phyloP scores from a whole-genome alignment of 345 rosid species.

The Brassica napus region Da-Ae NC_063445.1:3539001-3539500 shows the following conservation, averaged over 20 bases:
- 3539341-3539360: constrained; percentile 66
- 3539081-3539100: too few species aligned
- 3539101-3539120: too few species aligned
- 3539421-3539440: constrained; percentile 74
- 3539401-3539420: constrained; percentile 73
- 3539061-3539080: too few species aligned
- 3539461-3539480: constrained; percentile 22
- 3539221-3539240: constrained; percentile 65
- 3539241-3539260: constrained; percentile 80
- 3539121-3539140: too few species aligned
- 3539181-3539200: too few species aligned
- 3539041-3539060: too few species aligned
- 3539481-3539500: not conserved
- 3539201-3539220: constrained; percentile 36
- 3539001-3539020: constrained; percentile 8
- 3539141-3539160: too few species aligned
- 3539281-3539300: constrained; percentile 55
- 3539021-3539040: not conserved
- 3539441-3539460: constrained; percentile 87
- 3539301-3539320: constrained; percentile 72
- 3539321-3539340: constrained; percentile 77
- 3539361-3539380: constrained; percentile 73
- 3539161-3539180: too few species aligned
- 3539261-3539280: constrained; percentile 60
- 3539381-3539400: constrained; percentile 73